Conservation (phyloP, 2,329 filamentous ascomycete species). For the Fusarium phyllophilum region DNA sequence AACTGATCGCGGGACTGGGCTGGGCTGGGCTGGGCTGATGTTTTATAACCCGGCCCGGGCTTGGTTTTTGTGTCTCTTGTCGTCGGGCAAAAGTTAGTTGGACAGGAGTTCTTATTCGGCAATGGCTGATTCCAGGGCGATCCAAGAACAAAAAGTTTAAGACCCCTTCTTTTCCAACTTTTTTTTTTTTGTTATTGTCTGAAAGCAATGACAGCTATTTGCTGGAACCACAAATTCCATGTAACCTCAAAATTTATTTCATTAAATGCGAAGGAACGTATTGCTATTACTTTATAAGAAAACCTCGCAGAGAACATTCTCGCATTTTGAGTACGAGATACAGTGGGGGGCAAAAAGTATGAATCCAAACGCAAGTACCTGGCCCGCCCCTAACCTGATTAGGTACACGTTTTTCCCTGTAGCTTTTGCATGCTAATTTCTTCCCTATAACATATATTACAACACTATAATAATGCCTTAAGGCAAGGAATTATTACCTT, state of each 20-base stretch:
- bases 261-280: neutral
- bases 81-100: constrained; percentile 5
- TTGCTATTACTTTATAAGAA: neutral
- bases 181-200: constrained; percentile 9
- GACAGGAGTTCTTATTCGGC: constrained; percentile 30
- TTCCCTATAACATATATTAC: too few species aligned
- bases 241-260: neutral
- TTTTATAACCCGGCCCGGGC: constrained; percentile 9
- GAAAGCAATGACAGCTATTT: constrained; percentile 6
- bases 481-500: too few species aligned
- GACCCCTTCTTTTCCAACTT: constrained; percentile 33
- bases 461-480: too few species aligned
- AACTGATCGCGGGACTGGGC: neutral
- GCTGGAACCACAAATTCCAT: neutral
- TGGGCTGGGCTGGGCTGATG: constrained; percentile 10
- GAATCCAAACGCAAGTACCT: too few species aligned
- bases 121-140: constrained; percentile 26
- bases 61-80: constrained; percentile 11
- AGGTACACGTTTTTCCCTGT: too few species aligned
- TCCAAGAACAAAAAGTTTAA: constrained; percentile 8
- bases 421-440: too few species aligned
- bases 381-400: too few species aligned
- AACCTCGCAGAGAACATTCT: neutral
- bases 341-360: too few species aligned
- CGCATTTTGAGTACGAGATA: constrained; percentile 7